Evolutionary conservation across 192 early-diverging fungal species (phyloP), one percentile per base, ranked within the genome.

Genomic region (Linnemannia schmuckeri): DNA sequence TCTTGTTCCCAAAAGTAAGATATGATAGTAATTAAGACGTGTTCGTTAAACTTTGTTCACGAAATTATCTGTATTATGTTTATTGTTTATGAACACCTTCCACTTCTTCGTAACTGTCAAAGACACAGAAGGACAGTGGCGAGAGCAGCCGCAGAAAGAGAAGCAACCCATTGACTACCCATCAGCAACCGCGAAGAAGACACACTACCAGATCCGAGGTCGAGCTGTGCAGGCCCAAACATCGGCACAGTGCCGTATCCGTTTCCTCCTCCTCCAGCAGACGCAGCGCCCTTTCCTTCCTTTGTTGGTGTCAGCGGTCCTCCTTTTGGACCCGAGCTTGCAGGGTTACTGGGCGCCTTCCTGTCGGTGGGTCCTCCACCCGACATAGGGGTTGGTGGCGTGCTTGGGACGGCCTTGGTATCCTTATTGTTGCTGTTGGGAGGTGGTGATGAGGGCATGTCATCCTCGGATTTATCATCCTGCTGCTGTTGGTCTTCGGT

Each of bases 151-250:
- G 24, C 49, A 38, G 46, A 47, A 12, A 35, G 18, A 24, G 24
- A 27, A 35, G 47, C 37, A 30, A 42, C 33, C 46, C 24, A 1
- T 17, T 72, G 49, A 6, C 20, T 18, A 52, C 78, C 20, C 10
- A 20, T n/a, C 54, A 47, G 0, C 15, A 44, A 22, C 27, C 61
- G 9, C 35, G 24, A 46, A 57, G 66, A 47, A 9, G 22, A 12
- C 10, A 7, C 37, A 9, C 75, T 72, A 6, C 35, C 68, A 42
- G 82, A 73, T 22, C 55, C 83, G 5, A 86, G 54, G 37, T 86
- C 83, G 24, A 86, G 47, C 22, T 86, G 83, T n/a, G 83, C 83
- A 46, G 83, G 83, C 1, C 83, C 83, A 80, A 86, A 86, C 83
- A 86, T 80, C 3, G 83, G 83, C 5, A 86, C 83, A 0, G 74